Base-by-base conservation (phyloP, 805 yeast genomes). In the Lachancea thermotolerans region DNA sequence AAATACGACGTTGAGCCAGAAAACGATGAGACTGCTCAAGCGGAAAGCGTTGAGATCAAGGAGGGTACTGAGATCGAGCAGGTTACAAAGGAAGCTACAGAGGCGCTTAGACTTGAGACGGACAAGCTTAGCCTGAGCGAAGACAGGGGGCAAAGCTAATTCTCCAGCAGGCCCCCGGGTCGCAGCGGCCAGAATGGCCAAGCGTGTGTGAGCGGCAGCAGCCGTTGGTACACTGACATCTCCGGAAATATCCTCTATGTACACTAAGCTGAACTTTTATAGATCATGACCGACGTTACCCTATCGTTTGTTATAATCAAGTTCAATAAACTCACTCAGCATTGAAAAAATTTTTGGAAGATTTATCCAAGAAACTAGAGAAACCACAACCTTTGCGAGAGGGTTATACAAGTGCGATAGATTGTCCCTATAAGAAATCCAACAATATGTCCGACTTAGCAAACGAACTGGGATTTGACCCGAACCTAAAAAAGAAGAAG, bases 401-500 rank as follows among this genome's bases (percentile, higher is more conserved):
- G 12, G 14, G 12, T 14, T 12, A 14, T 4, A 14, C 12, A 12
- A 12, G 8, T 5, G 14, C 33, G 14, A 30, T 11, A 11, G 33
- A 30, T 30, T 12, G 14, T 30, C 33, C 14, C 33, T 12, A 11
- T 12, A 30, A 14, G 14, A 30, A 30, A 14, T 14, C 14, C 12
- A 30, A 17, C 14, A 31, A 16, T 15, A 48, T 48, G 50, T 55
- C 69, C 36, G 69, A 64, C 46, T 48, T 65, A 52, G 66, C 66
- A 25, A 59, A 60, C 37, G 71, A 67, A 44, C 56, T 70, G 54
- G 90, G 87, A 48, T 82, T 84, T 63, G 93, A 84, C 65, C 86
- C 88, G 45, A 67, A 80, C 36, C 71, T 82, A 64, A 81, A 82
- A 69, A 84, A 84, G 72, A 85, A 85, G 76, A 84, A 84, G 86